Base-by-base conservation (phyloP, 495 filamentous ascomycete genomes). In the Tuber microsphaerosporum region DNA sequence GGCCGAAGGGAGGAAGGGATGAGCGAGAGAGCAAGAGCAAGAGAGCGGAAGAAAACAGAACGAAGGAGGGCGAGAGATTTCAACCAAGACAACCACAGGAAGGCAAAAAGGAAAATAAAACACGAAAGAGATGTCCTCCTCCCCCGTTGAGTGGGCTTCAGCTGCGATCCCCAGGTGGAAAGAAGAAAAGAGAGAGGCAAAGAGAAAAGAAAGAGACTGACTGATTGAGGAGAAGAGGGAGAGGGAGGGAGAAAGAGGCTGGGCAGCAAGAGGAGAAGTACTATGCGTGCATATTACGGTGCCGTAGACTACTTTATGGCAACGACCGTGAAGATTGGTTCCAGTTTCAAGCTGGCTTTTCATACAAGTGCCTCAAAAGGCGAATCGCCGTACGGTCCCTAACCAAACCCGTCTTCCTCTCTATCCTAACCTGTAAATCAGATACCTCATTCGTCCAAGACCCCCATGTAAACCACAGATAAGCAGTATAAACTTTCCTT, bases 161-260 rank as follows among this genome's bases (percentile, higher is more conserved):
- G 56, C 56, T 65, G 26, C 31, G 51, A 61, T 61, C 51, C 51
- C 10, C 56, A 65, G 26, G 56, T 4, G 56, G 56, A 75, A 77
- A 76, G 77, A 73, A 56, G 65, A 81, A 75, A 72, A 71, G 74
- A 45, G 76, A 45, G 72, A 79, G 76, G 69, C 75, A 79, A 75
- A 75, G 75, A 51, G 75, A 79, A 79, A 70, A 20, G 72, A 71
- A 61, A 42, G 73, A 56, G 76, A 79, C 48, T 75, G 76, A 79
- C 45, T 69, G 72, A 73, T 31, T n/a, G n/a, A n/a, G n/a, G 22
- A 68, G 76, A 78, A 72, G 68, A 75, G 69, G 70, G 65, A 42
- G 44, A 48, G 43, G 43, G 37, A 39, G 26, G 45, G 73, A 22
- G 76, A 72, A 45, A 43, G 43, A 37, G 70, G 71, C 65, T 48